These are phyloP conservation scores for Coelastrella sp. DNA, from an alignment of 139 green algal species.

Conservation along the genomic window DNA sequence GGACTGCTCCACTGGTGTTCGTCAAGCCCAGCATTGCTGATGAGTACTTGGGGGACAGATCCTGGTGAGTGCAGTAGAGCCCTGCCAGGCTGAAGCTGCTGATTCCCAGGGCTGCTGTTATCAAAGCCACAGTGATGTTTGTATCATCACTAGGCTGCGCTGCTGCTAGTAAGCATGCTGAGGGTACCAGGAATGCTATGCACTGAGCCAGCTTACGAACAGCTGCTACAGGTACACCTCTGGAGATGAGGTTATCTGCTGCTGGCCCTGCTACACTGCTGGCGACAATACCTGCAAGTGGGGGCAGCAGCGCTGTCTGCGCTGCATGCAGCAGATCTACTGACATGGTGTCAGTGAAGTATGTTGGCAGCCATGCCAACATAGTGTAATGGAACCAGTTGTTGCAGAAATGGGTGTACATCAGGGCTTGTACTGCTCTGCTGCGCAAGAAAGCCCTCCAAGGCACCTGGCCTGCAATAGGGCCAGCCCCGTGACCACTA, in stretches of 20 bases:
- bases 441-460: slow-evolving; percentile 89
- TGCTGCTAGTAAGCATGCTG: slow-evolving; percentile 75
- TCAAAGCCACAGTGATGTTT: slow-evolving; percentile 56
- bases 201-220: slow-evolving; percentile 91
- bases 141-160: slow-evolving; percentile 42
- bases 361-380: slow-evolving; percentile 97
- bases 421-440: slow-evolving; percentile 81
- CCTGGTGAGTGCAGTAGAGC: slow-evolving; percentile 97
- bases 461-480: slow-evolving; percentile 65
- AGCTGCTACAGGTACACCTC: slow-evolving; percentile 66
- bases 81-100: slow-evolving; percentile 87
- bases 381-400: slow-evolving; percentile 97
- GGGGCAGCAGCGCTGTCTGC: slow-evolving; percentile 87
- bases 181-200: slow-evolving; percentile 89
- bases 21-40: slow-evolving; percentile 94
- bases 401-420: slow-evolving; percentile 96
- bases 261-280: slow-evolving; percentile 70
- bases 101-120: slow-evolving; percentile 85
- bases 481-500: slow-evolving; percentile 2
- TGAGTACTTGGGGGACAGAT: slow-evolving; percentile 93
- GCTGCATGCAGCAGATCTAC: slow-evolving; percentile 83
- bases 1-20: slow-evolving; percentile 91
- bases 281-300: slow-evolving; percentile 79
- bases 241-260: slow-evolving; percentile 83
- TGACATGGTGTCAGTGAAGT: slow-evolving; percentile 88